Evolutionary conservation across 495 filamentous ascomycete species (phyloP).

Genomic region (Amorphotheca resinae): DNA sequence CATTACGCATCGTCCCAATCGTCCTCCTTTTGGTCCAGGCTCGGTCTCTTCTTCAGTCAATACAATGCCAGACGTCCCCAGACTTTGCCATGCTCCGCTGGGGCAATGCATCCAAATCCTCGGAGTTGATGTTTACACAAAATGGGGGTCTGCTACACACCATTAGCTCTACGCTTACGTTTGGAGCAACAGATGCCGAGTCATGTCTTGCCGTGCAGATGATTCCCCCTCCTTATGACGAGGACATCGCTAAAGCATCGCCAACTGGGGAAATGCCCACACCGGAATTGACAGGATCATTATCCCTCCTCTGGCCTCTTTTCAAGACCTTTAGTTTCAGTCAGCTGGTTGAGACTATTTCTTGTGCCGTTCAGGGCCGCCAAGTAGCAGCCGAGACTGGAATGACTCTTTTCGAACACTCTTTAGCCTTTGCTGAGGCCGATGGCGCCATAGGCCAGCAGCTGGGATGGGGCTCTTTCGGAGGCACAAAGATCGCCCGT

Average conservation of each 20-base stretch:
- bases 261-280: conserved; percentile 31
- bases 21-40: conserved; percentile 59
- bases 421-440: conserved; percentile 89
- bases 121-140: conserved; percentile 61
- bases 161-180: conserved; percentile 51
- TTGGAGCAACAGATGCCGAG: conserved; percentile 52
- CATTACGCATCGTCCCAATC: conserved; percentile 66
- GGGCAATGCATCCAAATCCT: conserved; percentile 51
- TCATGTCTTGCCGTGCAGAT: conserved; percentile 66
- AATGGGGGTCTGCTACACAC: conserved; percentile 56
- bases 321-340: conserved; percentile 72
- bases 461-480: conserved; percentile 57
- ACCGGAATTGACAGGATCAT: conserved; percentile 47
- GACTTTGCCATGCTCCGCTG: conserved; percentile 61
- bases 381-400: conserved; percentile 71
- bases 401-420: conserved; percentile 96
- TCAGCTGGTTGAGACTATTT: conserved; percentile 78
- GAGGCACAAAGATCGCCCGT: conserved; percentile 22
- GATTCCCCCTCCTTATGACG: conserved; percentile 34
- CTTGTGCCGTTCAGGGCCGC: conserved; percentile 81
- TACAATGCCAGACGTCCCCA: conserved; percentile 85
- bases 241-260: conserved; percentile 17
- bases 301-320: conserved; percentile 76
- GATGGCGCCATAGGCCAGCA: conserved; percentile 72
- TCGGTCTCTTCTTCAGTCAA: conserved; percentile 58